phyloP scores from a whole-genome alignment of 345 rosid species.

The Theobroma cacao region DNA sequence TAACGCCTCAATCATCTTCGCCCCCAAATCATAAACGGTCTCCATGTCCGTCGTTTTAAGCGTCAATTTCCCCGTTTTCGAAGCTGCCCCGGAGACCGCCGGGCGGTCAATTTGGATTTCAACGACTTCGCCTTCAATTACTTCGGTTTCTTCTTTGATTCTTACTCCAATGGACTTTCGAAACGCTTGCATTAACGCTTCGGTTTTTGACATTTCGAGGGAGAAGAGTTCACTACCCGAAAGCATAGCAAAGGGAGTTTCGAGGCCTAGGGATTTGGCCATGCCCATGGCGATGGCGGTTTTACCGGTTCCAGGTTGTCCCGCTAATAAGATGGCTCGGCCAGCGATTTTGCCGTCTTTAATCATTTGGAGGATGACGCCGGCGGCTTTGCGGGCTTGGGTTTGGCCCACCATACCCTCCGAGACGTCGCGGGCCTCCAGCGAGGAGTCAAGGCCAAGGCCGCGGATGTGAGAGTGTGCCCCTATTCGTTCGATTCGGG shows the following conservation, averaged over 20 bases:
- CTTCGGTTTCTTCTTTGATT: constrained; percentile 86
- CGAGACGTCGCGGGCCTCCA: constrained; percentile 84
- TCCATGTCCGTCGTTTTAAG: constrained; percentile 98
- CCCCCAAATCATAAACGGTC: constrained; percentile 81
- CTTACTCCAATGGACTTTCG: constrained; percentile 87
- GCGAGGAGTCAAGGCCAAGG: constrained; percentile 80
- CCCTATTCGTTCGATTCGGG: constrained; percentile 91
- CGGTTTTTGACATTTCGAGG: constrained; percentile 90
- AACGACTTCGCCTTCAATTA: constrained; percentile 92
- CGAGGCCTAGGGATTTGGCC: constrained; percentile 93
- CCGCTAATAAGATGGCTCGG: constrained; percentile 83
- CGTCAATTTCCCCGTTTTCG: constrained; percentile 86
- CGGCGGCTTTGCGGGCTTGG: constrained; percentile 86
- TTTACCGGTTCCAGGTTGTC: constrained; percentile 97
- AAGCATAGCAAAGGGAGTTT: constrained; percentile 93
- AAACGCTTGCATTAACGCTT: constrained; percentile 83
- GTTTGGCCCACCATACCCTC: constrained; percentile 93
- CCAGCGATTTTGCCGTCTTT: constrained; percentile 88
- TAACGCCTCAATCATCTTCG: constrained; percentile 86
- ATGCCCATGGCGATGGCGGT: constrained; percentile 98
- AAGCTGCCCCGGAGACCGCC: constrained; percentile 72
- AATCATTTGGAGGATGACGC: constrained; percentile 91
- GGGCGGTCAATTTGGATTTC: constrained; percentile 87
- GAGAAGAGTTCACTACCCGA: constrained; percentile 91
- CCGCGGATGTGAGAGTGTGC: constrained; percentile 98